phyloP scores from a whole-genome alignment of 176 grass and related monocot species.

The Oryza officinalis region DNA sequence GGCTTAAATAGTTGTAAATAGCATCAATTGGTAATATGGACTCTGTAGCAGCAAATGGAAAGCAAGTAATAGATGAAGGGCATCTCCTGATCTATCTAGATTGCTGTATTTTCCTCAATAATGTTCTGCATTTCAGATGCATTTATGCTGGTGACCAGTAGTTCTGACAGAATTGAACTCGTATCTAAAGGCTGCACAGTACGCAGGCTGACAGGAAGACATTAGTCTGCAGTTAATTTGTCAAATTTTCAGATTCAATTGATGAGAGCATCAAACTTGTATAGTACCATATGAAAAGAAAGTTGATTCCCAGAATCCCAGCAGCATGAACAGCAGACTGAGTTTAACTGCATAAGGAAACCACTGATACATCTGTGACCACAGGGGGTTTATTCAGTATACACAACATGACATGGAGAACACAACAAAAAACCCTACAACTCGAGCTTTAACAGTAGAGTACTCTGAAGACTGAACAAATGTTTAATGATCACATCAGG shows the following conservation, averaged over 20 bases:
- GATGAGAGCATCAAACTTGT: not conserved
- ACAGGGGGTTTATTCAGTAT: not conserved
- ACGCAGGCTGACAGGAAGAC: not conserved
- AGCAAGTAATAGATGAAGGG: not conserved
- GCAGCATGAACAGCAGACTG: constrained; percentile 7
- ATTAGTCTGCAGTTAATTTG: not conserved
- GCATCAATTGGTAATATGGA: not conserved
- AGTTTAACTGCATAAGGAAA: not conserved
- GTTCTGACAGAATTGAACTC: constrained; percentile 12
- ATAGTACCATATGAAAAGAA: not conserved
- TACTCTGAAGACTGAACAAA: constrained; percentile 38
- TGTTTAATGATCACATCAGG: constrained; percentile 28
- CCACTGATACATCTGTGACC: not conserved
- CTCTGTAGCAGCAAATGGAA: not conserved
- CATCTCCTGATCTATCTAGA: not conserved
- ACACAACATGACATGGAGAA: constrained; percentile 2
- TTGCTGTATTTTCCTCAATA: not conserved
- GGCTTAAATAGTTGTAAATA: constrained; percentile 36
- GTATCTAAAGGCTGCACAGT: constrained; percentile 5
- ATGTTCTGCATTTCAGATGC: not conserved
- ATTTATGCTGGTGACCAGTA: constrained; percentile 14
- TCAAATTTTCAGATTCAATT: not conserved
- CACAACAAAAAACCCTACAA: constrained; percentile 23
- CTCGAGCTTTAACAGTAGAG: not conserved
- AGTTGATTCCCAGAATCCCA: not conserved